These are phyloP conservation scores for Cercospora zeae-maydis DNA, from an alignment of 2,329 filamentous ascomycete genomes.

Conservation along the genomic window DNA sequence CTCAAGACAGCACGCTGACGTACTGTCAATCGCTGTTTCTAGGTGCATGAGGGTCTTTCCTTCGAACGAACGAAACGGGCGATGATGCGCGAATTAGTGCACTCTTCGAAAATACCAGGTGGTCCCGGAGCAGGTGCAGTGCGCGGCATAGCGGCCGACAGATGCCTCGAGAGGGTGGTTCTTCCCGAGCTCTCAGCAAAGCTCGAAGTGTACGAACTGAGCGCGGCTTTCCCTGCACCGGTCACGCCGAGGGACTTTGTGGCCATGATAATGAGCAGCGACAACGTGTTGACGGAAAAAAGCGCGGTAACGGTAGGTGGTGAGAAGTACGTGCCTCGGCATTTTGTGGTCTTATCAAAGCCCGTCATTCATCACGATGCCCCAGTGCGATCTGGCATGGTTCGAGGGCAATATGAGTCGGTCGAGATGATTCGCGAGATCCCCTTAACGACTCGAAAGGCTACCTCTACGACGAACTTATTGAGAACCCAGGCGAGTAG, in stretches of 20 bases:
- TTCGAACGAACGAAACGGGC: constrained; percentile 76
- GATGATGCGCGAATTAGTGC: constrained; percentile 73
- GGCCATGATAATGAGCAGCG: constrained; percentile 68
- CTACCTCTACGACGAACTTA: constrained; percentile 34
- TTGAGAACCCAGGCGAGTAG: constrained; percentile 15
- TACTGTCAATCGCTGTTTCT: background rate
- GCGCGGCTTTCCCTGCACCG: constrained; percentile 84
- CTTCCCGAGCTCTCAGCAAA: constrained; percentile 57
- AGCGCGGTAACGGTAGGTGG: constrained; percentile 35
- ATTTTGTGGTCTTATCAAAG: constrained; percentile 84
- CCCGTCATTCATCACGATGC: constrained; percentile 75
- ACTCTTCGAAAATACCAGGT: constrained; percentile 68
- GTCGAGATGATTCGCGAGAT: constrained; percentile 88
- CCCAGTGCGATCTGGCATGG: constrained; percentile 66
- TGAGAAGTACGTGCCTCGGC: constrained; percentile 52
- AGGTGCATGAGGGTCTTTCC: constrained; percentile 64
- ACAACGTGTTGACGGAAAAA: constrained; percentile 48
- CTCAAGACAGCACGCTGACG: background rate
- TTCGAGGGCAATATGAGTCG: constrained; percentile 84
- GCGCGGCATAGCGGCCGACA: constrained; percentile 80
- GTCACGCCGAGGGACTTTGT: constrained; percentile 87
- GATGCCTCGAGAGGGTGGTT: constrained; percentile 61
- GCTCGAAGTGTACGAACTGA: constrained; percentile 76
- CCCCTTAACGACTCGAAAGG: constrained; percentile 49
- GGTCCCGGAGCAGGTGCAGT: constrained; percentile 71